These are phyloP conservation scores for Sugiyamaella grinbergsii DNA, from an alignment of 1,139 yeast species.

Conservation along the genomic window DNA sequence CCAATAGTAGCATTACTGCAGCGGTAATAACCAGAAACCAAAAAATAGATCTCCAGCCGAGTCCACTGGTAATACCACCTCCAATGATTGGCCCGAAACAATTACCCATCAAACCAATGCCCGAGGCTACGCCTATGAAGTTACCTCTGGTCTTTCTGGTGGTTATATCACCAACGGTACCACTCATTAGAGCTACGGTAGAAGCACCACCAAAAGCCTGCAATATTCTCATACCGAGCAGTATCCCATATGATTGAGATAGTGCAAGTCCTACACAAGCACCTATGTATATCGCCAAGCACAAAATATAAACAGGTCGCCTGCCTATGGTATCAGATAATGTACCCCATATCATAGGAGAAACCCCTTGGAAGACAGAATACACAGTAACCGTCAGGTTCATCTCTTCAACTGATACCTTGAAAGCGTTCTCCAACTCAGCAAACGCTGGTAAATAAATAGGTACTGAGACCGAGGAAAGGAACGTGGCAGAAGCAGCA, in stretches of 20 bases:
- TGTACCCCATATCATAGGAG: conserved; percentile 61
- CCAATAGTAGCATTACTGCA: conserved; percentile 46
- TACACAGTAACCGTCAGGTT: conserved; percentile 73
- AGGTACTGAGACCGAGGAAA: conserved; percentile 68
- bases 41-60: conserved; percentile 77
- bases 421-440: conserved; percentile 53
- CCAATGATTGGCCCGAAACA: conserved; percentile 80
- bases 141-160: conserved; percentile 64
- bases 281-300: conserved; percentile 56
- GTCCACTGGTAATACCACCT: conserved; percentile 58
- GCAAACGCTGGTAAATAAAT: conserved; percentile 75
- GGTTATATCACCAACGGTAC: conserved; percentile 69
- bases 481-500: conserved; percentile 52
- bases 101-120: conserved; percentile 68
- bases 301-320: conserved; percentile 59
- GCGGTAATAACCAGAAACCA: conserved; percentile 70
- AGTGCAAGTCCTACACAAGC: conserved; percentile 64
- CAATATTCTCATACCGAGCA: conserved; percentile 60
- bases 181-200: conserved; percentile 64
- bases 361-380: conserved; percentile 66
- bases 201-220: conserved; percentile 76
- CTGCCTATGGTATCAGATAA: conserved; percentile 70
- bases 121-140: conserved; percentile 60
- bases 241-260: conserved; percentile 52
- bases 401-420: conserved; percentile 55